These are phyloP conservation scores for Pochonia chlamydosporia DNA, from an alignment of 2,329 filamentous ascomycete species.

Conservation along the genomic window DNA sequence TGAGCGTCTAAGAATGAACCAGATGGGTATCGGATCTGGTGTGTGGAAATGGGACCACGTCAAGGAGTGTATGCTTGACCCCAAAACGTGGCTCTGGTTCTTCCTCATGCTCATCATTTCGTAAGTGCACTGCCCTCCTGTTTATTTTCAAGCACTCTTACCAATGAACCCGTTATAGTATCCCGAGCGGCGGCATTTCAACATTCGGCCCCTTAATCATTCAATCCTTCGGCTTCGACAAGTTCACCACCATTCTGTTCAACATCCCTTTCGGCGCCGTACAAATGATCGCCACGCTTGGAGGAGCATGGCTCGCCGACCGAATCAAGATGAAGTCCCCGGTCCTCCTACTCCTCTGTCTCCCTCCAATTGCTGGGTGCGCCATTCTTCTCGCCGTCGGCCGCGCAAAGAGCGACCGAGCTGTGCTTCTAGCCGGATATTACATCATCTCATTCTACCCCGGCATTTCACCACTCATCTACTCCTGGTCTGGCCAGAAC, in stretches of 20 bases:
- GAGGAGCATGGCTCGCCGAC: conserved; percentile 50
- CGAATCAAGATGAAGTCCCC: conserved; percentile 49
- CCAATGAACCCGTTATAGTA: conserved; percentile 12
- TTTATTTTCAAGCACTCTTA: rapidly evolving
- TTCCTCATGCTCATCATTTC: conserved; percentile 46
- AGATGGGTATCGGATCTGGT: conserved; percentile 33
- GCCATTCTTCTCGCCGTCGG: conserved; percentile 46
- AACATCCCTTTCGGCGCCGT: conserved; percentile 57
- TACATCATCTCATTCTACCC: conserved; percentile 57
- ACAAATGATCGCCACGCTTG: conserved; percentile 54
- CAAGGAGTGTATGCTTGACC: conserved; percentile 30
- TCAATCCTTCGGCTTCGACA: conserved; percentile 49
- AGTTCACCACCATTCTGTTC: conserved; percentile 52
- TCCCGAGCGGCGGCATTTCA: conserved; percentile 52
- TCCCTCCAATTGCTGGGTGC: conserved; percentile 52
- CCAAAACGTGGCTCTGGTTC: conserved; percentile 38
- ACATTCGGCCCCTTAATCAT: conserved; percentile 56
- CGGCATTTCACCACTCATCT: conserved; percentile 48
- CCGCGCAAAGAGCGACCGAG: conserved; percentile 37
- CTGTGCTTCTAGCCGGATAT: conserved; percentile 48
- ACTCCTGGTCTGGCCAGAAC: conserved; percentile 52
- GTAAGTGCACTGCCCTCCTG: conserved; percentile 20
- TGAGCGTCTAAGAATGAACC: conserved; percentile 48
- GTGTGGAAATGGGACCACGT: conserved; percentile 37
- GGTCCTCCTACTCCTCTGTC: conserved; percentile 45